Conservation (phyloP, 257 asterid species). For the Striga asiatica region DNA sequence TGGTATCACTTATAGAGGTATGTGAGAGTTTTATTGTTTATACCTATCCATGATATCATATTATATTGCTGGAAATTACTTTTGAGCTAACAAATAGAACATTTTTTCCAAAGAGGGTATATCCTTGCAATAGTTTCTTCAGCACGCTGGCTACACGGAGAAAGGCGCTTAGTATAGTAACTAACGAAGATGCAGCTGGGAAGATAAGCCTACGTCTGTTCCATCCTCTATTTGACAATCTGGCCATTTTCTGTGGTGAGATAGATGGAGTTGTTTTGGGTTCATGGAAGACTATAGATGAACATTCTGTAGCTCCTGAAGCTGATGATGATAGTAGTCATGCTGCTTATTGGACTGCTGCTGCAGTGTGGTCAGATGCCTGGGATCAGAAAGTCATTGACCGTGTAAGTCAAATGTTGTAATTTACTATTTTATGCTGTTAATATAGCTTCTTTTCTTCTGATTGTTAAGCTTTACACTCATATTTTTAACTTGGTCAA, state of each 20-base stretch:
- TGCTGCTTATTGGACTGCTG: constrained; percentile 89
- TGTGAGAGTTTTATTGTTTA: constrained; percentile 18
- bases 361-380: constrained; percentile 88
- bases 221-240: constrained; percentile 43
- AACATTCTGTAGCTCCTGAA: constrained; percentile 43
- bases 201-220: constrained; percentile 41
- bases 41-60: constrained; percentile 15
- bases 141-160: constrained; percentile 45
- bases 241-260: constrained; percentile 66
- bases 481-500: constrained; percentile 5
- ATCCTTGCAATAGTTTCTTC: constrained; percentile 87
- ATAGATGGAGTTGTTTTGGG: constrained; percentile 93
- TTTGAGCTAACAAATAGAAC: constrained; percentile 38
- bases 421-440: constrained; percentile 3
- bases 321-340: constrained; percentile 64
- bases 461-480: constrained; percentile 4
- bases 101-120: constrained; percentile 66
- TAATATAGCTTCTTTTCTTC: neutral
- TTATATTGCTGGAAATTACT: constrained; percentile 17
- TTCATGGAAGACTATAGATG: constrained; percentile 59
- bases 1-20: constrained; percentile 82
- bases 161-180: constrained; percentile 37
- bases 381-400: constrained; percentile 91
- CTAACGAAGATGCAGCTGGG: constrained; percentile 25
- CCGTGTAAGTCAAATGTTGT: constrained; percentile 52